phyloP scores from a whole-genome alignment of 106 monocot genomes.

The Dioscorea alata region DNA sequence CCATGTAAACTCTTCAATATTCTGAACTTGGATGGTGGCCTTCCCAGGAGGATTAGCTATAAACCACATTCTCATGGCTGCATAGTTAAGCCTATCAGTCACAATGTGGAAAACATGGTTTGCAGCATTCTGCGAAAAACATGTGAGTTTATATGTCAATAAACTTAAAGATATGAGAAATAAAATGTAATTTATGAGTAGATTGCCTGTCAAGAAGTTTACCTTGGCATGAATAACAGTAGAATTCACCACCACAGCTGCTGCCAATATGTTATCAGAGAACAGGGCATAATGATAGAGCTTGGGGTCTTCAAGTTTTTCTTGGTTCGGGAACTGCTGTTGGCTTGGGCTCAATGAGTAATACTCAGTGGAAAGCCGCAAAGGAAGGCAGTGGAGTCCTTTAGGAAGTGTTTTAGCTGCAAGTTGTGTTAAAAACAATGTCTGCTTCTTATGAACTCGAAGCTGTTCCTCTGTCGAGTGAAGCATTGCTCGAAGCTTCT shows the following conservation, averaged over 20 bases:
- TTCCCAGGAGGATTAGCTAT: slow-evolving; percentile 27
- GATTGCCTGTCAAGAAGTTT: neutral
- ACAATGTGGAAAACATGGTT: slow-evolving; percentile 52
- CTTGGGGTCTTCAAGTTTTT: slow-evolving; percentile 25
- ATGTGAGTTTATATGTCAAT: neutral
- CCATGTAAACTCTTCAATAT: slow-evolving; percentile 44
- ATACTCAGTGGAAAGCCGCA: slow-evolving; percentile 43
- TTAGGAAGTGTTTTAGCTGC: slow-evolving; percentile 60
- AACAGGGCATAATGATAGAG: slow-evolving; percentile 31
- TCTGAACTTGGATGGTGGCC: slow-evolving; percentile 31
- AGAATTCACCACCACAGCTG: slow-evolving; percentile 38
- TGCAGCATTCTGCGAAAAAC: slow-evolving; percentile 19
- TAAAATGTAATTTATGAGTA: neutral
- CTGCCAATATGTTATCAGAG: slow-evolving; percentile 45
- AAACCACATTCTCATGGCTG: slow-evolving; percentile 47
- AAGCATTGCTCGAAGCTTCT: slow-evolving; percentile 51
- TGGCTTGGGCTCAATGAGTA: slow-evolving; percentile 19
- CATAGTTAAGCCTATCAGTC: slow-evolving; percentile 39
- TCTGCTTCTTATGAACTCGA: slow-evolving; percentile 41
- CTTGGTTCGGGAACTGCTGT: slow-evolving; percentile 26
- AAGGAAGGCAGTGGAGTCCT: slow-evolving; percentile 48
- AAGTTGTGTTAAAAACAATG: slow-evolving; percentile 42
- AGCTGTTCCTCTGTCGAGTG: slow-evolving; percentile 49
- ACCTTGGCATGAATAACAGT: slow-evolving; percentile 35
- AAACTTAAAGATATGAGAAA: neutral